phyloP scores from a whole-genome alignment of 495 filamentous ascomycete genomes.

The Hyphodiscus hymeniophilus region DNA sequence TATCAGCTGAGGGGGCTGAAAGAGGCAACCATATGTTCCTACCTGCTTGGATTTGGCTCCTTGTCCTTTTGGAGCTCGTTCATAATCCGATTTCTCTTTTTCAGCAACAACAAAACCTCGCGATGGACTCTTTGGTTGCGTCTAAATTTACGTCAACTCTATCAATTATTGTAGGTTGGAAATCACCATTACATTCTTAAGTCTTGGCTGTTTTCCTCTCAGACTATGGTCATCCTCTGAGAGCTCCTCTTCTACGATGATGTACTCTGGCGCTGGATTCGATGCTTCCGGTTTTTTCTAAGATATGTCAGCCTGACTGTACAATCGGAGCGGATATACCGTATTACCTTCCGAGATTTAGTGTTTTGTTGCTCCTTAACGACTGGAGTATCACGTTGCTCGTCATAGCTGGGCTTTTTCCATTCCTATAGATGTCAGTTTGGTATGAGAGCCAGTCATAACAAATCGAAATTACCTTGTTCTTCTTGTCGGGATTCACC shows the following conservation, averaged over 20 bases:
- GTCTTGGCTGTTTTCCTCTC: too few species aligned
- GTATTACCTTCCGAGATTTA: neutral
- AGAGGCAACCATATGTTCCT: too few species aligned
- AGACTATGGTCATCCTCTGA: neutral
- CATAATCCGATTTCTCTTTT: too few species aligned
- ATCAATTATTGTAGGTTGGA: too few species aligned
- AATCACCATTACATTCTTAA: too few species aligned
- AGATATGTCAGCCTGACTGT: neutral
- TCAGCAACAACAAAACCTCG: too few species aligned
- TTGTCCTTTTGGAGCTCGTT: too few species aligned
- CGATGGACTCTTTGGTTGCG: too few species aligned
- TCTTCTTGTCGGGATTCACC: slow-evolving; percentile 3
- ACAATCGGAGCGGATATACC: neutral
- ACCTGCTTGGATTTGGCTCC: too few species aligned
- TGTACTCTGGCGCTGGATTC: neutral
- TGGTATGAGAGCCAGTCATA: neutral
- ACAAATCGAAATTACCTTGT: slow-evolving; percentile 1
- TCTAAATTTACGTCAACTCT: too few species aligned
- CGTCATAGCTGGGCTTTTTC: slow-evolving; percentile 3
- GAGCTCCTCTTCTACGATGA: neutral
- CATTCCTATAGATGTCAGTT: neutral
- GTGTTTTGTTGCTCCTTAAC: neutral
- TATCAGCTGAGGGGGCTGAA: neutral
- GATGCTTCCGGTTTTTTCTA: neutral
- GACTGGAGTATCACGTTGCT: neutral